These are phyloP conservation scores for Funneliformis caledonium DNA, from an alignment of 371 early-diverging fungal species.

Conservation along the genomic window DNA sequence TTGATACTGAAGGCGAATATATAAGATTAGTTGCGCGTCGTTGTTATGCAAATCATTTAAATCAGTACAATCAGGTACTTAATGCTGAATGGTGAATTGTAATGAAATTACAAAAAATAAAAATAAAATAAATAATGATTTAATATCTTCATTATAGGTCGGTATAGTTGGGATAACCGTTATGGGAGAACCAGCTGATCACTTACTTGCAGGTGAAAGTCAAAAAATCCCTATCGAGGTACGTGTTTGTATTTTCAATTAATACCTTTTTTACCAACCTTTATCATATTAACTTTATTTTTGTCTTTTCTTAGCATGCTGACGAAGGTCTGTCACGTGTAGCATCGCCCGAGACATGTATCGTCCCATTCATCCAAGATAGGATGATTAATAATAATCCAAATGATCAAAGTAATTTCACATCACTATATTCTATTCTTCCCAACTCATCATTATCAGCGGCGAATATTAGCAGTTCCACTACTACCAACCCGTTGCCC, in stretches of 20 bases:
- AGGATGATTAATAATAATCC: neutral
- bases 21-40: conserved; percentile 71
- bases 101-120: neutral
- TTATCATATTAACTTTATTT: neutral
- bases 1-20: conserved; percentile 74
- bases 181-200: conserved; percentile 37
- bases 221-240: conserved; percentile 37
- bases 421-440: conserved; percentile 43
- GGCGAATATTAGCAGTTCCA: neutral
- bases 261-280: neutral
- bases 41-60: conserved; percentile 72
- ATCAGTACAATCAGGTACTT: conserved; percentile 77
- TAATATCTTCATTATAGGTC: conserved; percentile 2
- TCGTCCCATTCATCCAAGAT: conserved; percentile 31
- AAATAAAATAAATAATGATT: neutral
- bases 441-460: neutral
- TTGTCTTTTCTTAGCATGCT: conserved; percentile 24
- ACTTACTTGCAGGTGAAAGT: conserved; percentile 40
- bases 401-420: conserved; percentile 47
- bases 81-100: neutral
- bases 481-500: conserved; percentile 1
- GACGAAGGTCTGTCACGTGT: conserved; percentile 38
- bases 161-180: conserved; percentile 39
- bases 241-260: neutral
- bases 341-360: conserved; percentile 35